A percentile compares a stretch with the other conserved stretches of the same genome.
These are phyloP conservation scores for Penicillium canariense DNA, from an alignment of 495 filamentous ascomycete genomes.

Conservation along the genomic window DNA sequence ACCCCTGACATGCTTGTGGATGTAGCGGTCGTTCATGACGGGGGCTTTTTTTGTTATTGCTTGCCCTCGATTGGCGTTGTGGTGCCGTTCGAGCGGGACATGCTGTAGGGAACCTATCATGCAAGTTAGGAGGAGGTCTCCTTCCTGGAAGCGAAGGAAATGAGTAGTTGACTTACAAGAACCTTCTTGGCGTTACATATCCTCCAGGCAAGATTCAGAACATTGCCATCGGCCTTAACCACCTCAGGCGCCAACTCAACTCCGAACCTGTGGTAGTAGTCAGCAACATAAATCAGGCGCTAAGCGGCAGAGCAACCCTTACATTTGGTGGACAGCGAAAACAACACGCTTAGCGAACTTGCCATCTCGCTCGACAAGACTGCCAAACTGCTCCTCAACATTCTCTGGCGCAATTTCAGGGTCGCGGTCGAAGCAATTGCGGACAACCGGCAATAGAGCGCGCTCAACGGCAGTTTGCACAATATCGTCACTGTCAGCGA, in stretches of 20 bases:
- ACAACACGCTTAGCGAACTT: slow-evolving; percentile 88
- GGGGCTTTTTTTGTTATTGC: slow-evolving; percentile 2
- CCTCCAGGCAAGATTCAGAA: slow-evolving; percentile 88
- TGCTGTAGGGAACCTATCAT: slow-evolving; percentile 47
- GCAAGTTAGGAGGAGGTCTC: slow-evolving; percentile 6
- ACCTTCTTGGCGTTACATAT: slow-evolving; percentile 95
- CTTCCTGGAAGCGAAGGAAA: background rate
- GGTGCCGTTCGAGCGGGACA: slow-evolving; percentile 43
- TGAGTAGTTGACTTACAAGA: slow-evolving; percentile 59
- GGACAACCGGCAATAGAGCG: slow-evolving; percentile 75
- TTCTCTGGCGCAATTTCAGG: slow-evolving; percentile 85
- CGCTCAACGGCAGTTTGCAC: slow-evolving; percentile 64
- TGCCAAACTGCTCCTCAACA: slow-evolving; percentile 78
- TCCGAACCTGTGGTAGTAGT: slow-evolving; percentile 61
- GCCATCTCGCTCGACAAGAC: slow-evolving; percentile 75
- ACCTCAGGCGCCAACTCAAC: slow-evolving; percentile 93
- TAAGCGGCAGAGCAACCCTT: slow-evolving; percentile 12
- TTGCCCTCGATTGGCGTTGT: slow-evolving; percentile 40
- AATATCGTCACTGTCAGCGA: slow-evolving; percentile 46
- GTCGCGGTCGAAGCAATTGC: slow-evolving; percentile 89
- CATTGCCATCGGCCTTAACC: slow-evolving; percentile 88
- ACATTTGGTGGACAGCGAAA: slow-evolving; percentile 93
- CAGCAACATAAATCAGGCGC: background rate
- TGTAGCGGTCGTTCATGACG: background rate
- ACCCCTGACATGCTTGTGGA: background rate